These are phyloP conservation scores for Phellopilus nigrolimitatus DNA, from an alignment of 1,284 basidiomycete genomes.

Conservation along the genomic window DNA sequence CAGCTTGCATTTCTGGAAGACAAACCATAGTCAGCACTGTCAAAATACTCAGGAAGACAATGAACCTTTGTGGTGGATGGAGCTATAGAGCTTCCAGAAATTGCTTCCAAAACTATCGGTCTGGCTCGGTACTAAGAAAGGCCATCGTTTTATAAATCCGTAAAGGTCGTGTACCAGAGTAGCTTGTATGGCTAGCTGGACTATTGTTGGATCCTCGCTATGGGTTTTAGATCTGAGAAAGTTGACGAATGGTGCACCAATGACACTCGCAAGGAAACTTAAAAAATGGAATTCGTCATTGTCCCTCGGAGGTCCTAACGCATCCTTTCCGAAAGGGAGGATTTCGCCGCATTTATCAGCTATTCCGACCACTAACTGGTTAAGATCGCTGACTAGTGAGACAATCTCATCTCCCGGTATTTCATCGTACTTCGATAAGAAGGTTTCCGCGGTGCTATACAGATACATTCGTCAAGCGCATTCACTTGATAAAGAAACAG, in stretches of 20 bases:
- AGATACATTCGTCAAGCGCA: too few species aligned
- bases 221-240: neutral
- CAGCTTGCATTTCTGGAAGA: conserved; percentile 5
- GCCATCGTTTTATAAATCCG: neutral
- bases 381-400: conserved; percentile 1
- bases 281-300: neutral
- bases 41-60: neutral
- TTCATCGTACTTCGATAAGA: conserved; percentile 10
- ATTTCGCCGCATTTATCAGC: neutral
- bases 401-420: conserved; percentile 9
- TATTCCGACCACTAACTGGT: neutral
- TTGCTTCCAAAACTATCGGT: neutral
- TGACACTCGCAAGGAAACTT: neutral
- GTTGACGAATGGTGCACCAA: neutral
- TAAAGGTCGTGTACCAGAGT: neutral
- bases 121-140: neutral
- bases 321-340: neutral
- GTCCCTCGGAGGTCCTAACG: neutral
- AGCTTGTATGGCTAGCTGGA: conserved; percentile 7
- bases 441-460: conserved; percentile 1
- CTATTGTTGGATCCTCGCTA: conserved; percentile 4
- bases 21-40: neutral
- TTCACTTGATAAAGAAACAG: neutral
- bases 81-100: neutral
- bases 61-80: conserved; percentile 1